Evolutionary conservation across 108 stramenopile species (phyloP).

Genomic region (Cylindrotheca closterium): DNA sequence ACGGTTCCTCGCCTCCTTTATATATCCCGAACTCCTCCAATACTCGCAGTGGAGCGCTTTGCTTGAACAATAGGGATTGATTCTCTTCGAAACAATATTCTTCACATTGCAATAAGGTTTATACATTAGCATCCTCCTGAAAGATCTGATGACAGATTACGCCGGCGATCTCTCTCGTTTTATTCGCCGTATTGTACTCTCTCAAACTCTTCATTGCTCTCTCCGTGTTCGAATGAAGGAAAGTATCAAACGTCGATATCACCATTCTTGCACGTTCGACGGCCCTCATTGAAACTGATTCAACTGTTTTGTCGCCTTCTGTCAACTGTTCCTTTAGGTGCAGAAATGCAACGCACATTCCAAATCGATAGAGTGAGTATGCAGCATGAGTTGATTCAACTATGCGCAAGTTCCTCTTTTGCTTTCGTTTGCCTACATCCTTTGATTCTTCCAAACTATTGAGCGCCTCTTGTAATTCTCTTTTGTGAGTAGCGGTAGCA

Average conservation of each 20-base stretch:
- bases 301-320: constrained; percentile 11
- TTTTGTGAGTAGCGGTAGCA: constrained; percentile 10
- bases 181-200: constrained; percentile 31
- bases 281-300: constrained; percentile 16
- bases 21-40: too few relatives aligned
- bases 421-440: not conserved
- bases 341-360: constrained; percentile 3
- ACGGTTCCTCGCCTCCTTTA: too few relatives aligned
- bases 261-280: constrained; percentile 44
- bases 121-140: too few relatives aligned
- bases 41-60: too few relatives aligned
- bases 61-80: too few relatives aligned
- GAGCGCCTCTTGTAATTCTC: constrained; percentile 6
- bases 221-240: constrained; percentile 24
- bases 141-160: too few relatives aligned
- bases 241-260: constrained; percentile 33
- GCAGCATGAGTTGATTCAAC: constrained; percentile 13
- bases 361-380: constrained; percentile 8
- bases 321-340: not conserved
- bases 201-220: constrained; percentile 28
- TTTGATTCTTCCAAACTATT: constrained; percentile 4
- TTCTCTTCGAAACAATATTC: too few relatives aligned
- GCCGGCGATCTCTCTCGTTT: too few relatives aligned
- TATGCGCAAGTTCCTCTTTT: constrained; percentile 11
- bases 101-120: too few relatives aligned